These are phyloP conservation scores for Candida sanyaensis DNA, from an alignment of 1,139 yeast species.

Conservation along the genomic window DNA sequence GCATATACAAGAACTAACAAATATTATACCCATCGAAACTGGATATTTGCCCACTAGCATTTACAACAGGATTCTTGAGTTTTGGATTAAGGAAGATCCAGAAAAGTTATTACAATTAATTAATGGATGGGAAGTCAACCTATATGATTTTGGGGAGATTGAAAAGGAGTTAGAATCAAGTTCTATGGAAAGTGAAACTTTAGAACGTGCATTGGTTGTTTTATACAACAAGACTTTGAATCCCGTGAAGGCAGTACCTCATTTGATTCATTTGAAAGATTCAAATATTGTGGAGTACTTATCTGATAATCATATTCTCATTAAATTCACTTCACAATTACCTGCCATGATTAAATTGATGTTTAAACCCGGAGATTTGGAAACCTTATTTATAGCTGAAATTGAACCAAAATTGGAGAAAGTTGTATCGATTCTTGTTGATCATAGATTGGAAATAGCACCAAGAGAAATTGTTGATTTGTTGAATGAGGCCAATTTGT, in stretches of 20 bases:
- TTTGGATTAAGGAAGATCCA: conserved; percentile 42
- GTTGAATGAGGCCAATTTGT: conserved; percentile 45
- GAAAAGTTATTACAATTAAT: conserved; percentile 43
- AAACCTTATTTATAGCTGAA: conserved; percentile 42
- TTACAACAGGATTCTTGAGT: conserved; percentile 55
- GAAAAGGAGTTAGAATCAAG: conserved; percentile 50
- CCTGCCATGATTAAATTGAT: conserved; percentile 56
- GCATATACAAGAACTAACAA: conserved; percentile 50
- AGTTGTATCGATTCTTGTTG: conserved; percentile 59
- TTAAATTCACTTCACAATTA: conserved; percentile 47
- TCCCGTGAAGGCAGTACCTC: conserved; percentile 63
- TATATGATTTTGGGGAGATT: conserved; percentile 52
- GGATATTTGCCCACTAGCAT: conserved; percentile 34
- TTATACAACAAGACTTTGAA: conserved; percentile 60
- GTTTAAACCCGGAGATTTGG: conserved; percentile 28
- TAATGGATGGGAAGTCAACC: conserved; percentile 57
- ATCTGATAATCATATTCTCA: conserved; percentile 60
- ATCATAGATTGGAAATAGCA: conserved; percentile 62
- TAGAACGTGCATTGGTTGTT: conserved; percentile 56
- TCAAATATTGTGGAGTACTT: conserved; percentile 57
- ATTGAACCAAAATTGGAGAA: conserved; percentile 42
- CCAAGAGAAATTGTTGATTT: conserved; percentile 52
- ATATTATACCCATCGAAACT: conserved; percentile 53
- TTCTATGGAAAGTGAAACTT: conserved; percentile 22
- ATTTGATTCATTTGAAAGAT: conserved; percentile 59